A percentile compares a stretch with the other conserved stretches of the same genome.
These are phyloP conservation scores for Cordyceps tenuipes DNA, from an alignment of 2,329 filamentous ascomycete genomes.

Conservation along the genomic window DNA sequence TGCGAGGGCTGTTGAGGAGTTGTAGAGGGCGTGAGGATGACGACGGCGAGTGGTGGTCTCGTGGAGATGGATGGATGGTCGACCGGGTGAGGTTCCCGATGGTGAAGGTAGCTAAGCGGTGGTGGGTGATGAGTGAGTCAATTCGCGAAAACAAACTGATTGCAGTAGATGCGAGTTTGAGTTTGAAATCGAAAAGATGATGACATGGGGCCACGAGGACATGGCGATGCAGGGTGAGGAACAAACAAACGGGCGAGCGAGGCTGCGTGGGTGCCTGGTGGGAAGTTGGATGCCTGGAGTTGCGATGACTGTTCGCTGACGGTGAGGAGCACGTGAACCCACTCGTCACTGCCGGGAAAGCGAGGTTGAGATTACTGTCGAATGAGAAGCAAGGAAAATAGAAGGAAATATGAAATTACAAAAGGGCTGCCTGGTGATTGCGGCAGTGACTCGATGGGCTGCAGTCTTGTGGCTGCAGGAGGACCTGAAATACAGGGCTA, in stretches of 20 bases:
- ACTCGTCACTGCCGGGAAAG: not conserved
- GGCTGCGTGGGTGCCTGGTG: not conserved
- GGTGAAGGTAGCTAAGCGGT: not conserved
- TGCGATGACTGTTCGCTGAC: not conserved
- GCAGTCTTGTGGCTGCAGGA: no score
- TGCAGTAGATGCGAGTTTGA: not conserved
- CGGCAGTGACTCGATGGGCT: not conserved
- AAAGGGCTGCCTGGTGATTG: not conserved
- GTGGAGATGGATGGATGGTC: not conserved
- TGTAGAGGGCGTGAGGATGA: not conserved
- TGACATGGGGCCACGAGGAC: not conserved
- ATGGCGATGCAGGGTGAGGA: not conserved
- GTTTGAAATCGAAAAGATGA: not conserved
- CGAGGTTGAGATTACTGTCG: not conserved
- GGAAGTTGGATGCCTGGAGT: not conserved
- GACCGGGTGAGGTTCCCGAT: not conserved
- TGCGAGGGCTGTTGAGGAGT: conserved; percentile 3
- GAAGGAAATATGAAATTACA: not conserved
- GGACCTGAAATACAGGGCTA: not conserved
- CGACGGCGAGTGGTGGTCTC: not conserved
- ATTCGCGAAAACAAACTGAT: not conserved
- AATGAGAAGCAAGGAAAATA: not conserved
- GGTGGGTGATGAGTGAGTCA: not conserved
- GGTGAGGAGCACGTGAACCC: not conserved
- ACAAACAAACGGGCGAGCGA: not conserved